phyloP scores from a whole-genome alignment of 2,329 filamentous ascomycete genomes.

The Aureobasidium melanogenum region DNA sequence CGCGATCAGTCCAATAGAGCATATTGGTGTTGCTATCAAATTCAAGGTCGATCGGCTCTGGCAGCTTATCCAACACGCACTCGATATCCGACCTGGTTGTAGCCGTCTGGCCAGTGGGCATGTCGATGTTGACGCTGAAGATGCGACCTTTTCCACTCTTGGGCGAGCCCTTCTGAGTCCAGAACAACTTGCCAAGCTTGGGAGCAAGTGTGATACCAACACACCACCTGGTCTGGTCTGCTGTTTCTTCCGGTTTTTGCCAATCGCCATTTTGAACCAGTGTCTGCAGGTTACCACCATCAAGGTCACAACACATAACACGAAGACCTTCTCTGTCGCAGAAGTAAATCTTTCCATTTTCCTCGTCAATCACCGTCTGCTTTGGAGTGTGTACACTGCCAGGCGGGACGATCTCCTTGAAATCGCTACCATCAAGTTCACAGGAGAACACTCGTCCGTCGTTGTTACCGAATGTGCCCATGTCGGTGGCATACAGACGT shows the following conservation, averaged over 20 bases:
- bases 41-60: conserved; percentile 51
- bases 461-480: conserved; percentile 16
- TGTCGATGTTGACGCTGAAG: conserved; percentile 40
- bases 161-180: conserved; percentile 48
- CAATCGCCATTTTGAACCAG: conserved; percentile 33
- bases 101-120: conserved; percentile 27
- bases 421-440: conserved; percentile 24
- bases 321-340: conserved; percentile 36
- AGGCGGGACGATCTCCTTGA: conserved; percentile 31
- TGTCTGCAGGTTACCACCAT: conserved; percentile 27
- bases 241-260: conserved; percentile 23
- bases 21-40: conserved; percentile 37
- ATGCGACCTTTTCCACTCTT: conserved; percentile 46
- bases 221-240: conserved; percentile 38
- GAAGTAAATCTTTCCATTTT: conserved; percentile 28
- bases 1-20: conserved; percentile 55
- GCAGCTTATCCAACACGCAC: conserved; percentile 36
- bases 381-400: conserved; percentile 44
- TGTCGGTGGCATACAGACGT: conserved; percentile 26
- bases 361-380: conserved; percentile 27
- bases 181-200: conserved; percentile 42
- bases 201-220: conserved; percentile 46
- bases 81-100: conserved; percentile 34
- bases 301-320: conserved; percentile 28
- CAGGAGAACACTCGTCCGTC: conserved; percentile 22